A percentile compares a stretch with the other conserved stretches of the same genome.
Conservation (phyloP, 2,329 filamentous ascomycete genomes). For the Fusarium paranaense region DNA sequence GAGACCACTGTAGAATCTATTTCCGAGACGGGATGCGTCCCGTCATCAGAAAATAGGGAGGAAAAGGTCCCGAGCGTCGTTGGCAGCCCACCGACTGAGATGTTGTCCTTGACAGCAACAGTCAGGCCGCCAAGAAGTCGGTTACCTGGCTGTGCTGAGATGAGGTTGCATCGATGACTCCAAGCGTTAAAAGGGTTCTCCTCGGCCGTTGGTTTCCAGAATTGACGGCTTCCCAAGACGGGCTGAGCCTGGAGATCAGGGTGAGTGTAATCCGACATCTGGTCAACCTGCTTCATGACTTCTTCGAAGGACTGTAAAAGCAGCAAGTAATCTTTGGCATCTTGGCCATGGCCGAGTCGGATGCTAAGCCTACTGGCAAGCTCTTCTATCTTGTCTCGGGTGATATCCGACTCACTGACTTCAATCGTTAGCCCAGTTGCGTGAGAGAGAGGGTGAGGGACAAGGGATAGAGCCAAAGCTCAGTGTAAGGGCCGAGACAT, state of each 20-base stretch:
- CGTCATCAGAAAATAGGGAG: constrained; percentile 9
- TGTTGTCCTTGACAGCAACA: constrained; percentile 47
- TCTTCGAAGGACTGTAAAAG: constrained; percentile 45
- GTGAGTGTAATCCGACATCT: constrained; percentile 44
- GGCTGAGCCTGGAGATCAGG: constrained; percentile 35
- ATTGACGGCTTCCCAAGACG: constrained; percentile 24
- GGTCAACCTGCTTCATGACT: constrained; percentile 41
- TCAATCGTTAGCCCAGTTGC: not conserved
- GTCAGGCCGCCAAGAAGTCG: constrained; percentile 29
- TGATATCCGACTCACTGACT: constrained; percentile 7
- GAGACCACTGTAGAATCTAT: constrained; percentile 37
- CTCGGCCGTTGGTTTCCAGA: constrained; percentile 31
- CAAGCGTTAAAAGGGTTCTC: constrained; percentile 51
- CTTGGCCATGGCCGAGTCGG: constrained; percentile 26
- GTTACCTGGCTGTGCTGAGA: not conserved
- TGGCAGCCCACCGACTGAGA: constrained; percentile 44
- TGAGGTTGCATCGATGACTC: constrained; percentile 48
- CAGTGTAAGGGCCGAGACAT: not conserved
- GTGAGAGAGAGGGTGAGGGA: not conserved
- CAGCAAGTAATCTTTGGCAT: constrained; percentile 44
- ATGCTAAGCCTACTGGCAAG: constrained; percentile 33
- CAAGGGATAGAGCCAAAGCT: not conserved
- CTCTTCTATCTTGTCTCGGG: constrained; percentile 24
- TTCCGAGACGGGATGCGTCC: constrained; percentile 32
- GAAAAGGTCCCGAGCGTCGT: constrained; percentile 38